Percentiles rank a stretch among this genome's conserved stretches.
Evolutionary conservation across 2,329 filamentous ascomycete genomes (phyloP).

Genomic region (Ophiostoma novo-ulmi): DNA sequence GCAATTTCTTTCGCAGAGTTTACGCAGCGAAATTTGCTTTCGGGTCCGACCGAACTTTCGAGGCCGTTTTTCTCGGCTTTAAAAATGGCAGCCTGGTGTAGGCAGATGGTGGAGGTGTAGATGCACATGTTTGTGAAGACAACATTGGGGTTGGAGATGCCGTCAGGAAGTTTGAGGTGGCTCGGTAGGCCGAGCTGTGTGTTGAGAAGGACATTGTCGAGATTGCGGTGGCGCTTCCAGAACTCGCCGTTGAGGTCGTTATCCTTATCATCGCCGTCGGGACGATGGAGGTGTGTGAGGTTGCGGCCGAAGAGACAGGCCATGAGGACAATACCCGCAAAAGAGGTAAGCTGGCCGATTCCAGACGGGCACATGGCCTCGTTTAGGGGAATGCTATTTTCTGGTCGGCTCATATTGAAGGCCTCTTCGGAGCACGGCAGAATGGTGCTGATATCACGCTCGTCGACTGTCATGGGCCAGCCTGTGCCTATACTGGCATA

Average conservation of each 20-base stretch:
- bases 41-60: constrained; percentile 68
- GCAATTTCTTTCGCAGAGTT: constrained; percentile 91
- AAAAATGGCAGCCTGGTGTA: constrained; percentile 98
- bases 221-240: constrained; percentile 84
- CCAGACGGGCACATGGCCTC: constrained; percentile 67
- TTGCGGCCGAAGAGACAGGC: constrained; percentile 90
- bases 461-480: constrained; percentile 93
- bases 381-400: constrained; percentile 63
- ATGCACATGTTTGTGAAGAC: constrained; percentile 97
- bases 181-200: constrained; percentile 78
- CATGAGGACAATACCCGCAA: constrained; percentile 76
- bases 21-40: constrained; percentile 90
- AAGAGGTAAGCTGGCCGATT: constrained; percentile 68
- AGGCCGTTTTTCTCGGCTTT: constrained; percentile 88
- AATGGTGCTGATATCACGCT: constrained; percentile 82
- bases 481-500: constrained; percentile 95
- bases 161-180: constrained; percentile 71
- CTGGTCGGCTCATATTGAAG: constrained; percentile 72
- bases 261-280: constrained; percentile 73
- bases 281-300: constrained; percentile 82
- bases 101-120: constrained; percentile 89
- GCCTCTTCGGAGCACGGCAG: constrained; percentile 80
- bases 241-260: constrained; percentile 87
- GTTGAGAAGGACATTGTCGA: constrained; percentile 88
- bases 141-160: constrained; percentile 73